Evolutionary conservation across 306 rosid species (phyloP), one percentile per base, ranked within the genome.

Genomic region (Cotoneaster glaucophyllus): DNA sequence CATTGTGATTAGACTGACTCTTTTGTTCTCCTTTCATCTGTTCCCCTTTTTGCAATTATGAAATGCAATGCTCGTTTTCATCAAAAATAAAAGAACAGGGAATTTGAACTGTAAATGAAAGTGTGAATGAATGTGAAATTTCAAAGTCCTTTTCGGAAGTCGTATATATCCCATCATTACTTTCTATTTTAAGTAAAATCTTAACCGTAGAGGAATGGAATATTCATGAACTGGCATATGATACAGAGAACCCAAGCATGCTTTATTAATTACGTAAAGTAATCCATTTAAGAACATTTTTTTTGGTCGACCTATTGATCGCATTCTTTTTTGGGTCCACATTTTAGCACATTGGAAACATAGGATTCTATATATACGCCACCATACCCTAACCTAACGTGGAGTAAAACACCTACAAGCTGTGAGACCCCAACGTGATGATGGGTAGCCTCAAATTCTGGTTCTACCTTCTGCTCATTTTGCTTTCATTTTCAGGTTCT

Each of bases 401-500:
- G 5, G 43, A 73, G 69, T 59, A 8, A 1, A 26, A 74, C 28
- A 22, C 70, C 13, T 8, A 28, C 43, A 41, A 26, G 69, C 18
- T 32, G 32, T 24, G 12, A 24, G 18, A 48, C 10, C 29, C 54
- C 15, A 64, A 41, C 39, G 59, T 22, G 21, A 31, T 2, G 7
- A 77, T 67, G 74, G 62, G 32, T 7, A 18, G 64, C 48, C 70
- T 17, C 8, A 44, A 80, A 41, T 34, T 82, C 26, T 52, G 44
- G 69, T 26, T 79, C 21, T 72, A n/a, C 54, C 19, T 37, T 25
- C 28, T 74, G 52, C 31, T 73, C 13, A 14, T 63, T 14, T 26
- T 66, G 57, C 64, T 65, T 37, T 53, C 68, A 67, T 73, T 79
- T 43, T 64, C 84, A 26, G 25, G 64, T 34, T 76, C 67, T 10